Evolutionary conservation across 2,329 filamentous ascomycete genomes (phyloP).

Genomic region (Basipetospora chlamydospora): DNA sequence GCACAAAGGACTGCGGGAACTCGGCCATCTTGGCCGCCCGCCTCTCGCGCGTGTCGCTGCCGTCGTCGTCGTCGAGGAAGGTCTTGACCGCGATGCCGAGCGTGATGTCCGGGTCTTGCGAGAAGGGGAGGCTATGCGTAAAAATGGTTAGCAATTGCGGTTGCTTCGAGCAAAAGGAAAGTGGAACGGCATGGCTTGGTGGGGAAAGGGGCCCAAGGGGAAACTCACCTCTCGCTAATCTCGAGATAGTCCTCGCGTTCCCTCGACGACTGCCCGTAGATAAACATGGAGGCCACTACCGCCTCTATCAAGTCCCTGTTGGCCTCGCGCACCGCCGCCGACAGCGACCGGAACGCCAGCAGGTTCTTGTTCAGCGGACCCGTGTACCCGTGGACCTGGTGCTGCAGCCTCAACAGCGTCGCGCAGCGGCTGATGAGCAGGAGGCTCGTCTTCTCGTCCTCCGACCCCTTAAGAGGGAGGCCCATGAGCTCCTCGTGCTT

Average conservation of each 20-base stretch:
- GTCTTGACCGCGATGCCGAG: constrained; percentile 70
- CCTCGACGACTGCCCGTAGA: constrained; percentile 65
- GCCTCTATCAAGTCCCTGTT: constrained; percentile 77
- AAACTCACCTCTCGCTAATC: constrained; percentile 55
- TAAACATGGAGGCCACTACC: constrained; percentile 62
- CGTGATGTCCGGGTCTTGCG: constrained; percentile 55
- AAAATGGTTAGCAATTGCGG: neutral
- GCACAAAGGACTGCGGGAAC: constrained; percentile 41
- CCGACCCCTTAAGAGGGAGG: constrained; percentile 39
- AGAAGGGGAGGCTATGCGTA: constrained; percentile 49
- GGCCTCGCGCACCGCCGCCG: constrained; percentile 62
- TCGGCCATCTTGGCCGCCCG: constrained; percentile 28
- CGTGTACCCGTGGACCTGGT: constrained; percentile 80
- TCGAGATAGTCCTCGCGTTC: constrained; percentile 51
- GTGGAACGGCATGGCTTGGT: neutral
- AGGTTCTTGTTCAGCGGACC: constrained; percentile 85
- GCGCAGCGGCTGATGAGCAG: constrained; percentile 78
- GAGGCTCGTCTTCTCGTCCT: constrained; percentile 63
- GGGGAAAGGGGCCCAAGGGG: neutral
- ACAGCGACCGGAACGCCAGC: constrained; percentile 71
- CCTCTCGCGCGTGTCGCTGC: constrained; percentile 35
- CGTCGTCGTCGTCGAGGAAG: constrained; percentile 58
- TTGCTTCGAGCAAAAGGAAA: constrained; percentile 3
- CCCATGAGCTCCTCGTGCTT: constrained; percentile 39
- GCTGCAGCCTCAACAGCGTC: constrained; percentile 66